Conservation (phyloP, 257 asterid species). For the Salvia rosmarinus region DNA sequence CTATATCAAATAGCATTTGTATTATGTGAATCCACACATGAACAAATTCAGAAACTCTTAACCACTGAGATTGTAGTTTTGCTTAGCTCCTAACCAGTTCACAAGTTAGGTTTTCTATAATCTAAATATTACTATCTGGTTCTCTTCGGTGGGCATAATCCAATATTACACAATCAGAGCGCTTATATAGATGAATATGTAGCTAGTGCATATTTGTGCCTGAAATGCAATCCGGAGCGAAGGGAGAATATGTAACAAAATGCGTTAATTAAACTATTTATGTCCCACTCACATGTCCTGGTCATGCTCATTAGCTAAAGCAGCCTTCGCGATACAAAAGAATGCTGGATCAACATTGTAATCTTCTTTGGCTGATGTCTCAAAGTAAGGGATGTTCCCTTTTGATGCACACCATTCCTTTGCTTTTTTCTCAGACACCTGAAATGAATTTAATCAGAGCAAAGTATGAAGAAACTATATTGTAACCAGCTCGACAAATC, state of each 20-base stretch:
- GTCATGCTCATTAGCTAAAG: slow-evolving; percentile 87
- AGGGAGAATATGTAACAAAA: slow-evolving; percentile 6
- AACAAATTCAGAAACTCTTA: not conserved
- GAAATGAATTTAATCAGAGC: slow-evolving; percentile 33
- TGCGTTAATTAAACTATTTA: slow-evolving; percentile 4
- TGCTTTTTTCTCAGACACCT: slow-evolving; percentile 97
- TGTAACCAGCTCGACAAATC: slow-evolving; percentile 17
- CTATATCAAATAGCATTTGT: slow-evolving; percentile 17
- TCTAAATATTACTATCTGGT: not conserved
- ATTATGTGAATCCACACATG: slow-evolving; percentile 7
- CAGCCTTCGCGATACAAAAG: slow-evolving; percentile 89
- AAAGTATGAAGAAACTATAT: slow-evolving; percentile 2
- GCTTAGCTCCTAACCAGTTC: not conserved
- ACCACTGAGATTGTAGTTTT: slow-evolving; percentile 6
- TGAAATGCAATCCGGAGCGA: not conserved
- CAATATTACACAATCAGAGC: slow-evolving; percentile 2
- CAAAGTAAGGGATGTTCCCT: slow-evolving; percentile 94
- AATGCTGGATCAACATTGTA: slow-evolving; percentile 92
- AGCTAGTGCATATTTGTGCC: slow-evolving; percentile 12
- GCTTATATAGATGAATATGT: not conserved
- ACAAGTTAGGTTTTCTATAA: not conserved
- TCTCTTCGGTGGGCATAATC: not conserved
- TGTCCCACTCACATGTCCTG: slow-evolving; percentile 83
- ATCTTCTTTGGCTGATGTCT: slow-evolving; percentile 99
- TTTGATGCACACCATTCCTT: slow-evolving; percentile 98